Evolutionary conservation across 106 monocot genomes (phyloP).

Genomic region (Triglochin maritima): DNA sequence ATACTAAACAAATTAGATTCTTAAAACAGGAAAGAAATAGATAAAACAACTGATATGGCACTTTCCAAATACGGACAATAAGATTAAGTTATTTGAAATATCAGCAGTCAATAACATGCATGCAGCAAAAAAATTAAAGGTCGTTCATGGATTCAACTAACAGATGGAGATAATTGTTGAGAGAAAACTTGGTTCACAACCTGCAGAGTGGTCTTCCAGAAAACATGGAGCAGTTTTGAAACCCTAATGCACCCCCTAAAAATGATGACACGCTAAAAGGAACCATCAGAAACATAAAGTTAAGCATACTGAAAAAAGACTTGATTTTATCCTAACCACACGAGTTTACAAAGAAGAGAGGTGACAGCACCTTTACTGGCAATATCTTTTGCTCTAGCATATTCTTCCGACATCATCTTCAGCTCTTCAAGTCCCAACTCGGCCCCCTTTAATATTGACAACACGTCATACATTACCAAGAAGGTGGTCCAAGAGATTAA

Average conservation of each 20-base stretch:
- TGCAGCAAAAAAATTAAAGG: no score
- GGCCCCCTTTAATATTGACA: conserved; percentile 17
- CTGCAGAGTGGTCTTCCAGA: not conserved
- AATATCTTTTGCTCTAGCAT: conserved; percentile 47
- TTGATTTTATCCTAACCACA: no score
- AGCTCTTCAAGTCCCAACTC: conserved; percentile 43
- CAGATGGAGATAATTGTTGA: not conserved
- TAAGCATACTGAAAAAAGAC: not conserved
- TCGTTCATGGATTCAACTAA: not conserved
- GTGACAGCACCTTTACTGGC: conserved; percentile 36
- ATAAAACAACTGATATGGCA: not conserved
- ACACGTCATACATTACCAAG: not conserved
- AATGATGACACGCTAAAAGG: not conserved
- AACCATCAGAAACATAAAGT: not conserved
- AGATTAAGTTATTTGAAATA: not conserved
- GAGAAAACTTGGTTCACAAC: not conserved
- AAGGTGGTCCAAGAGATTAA: not conserved
- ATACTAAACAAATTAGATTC: not conserved
- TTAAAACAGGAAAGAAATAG: not conserved
- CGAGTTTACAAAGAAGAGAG: not conserved
- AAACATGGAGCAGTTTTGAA: not conserved
- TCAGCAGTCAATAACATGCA: no score
- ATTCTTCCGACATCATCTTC: conserved; percentile 57
- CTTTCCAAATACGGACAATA: not conserved
- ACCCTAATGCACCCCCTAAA: not conserved